These are phyloP conservation scores for Aphanomyces invadans DNA, from an alignment of 352 stramenopile genomes.

Conservation along the genomic window DNA sequence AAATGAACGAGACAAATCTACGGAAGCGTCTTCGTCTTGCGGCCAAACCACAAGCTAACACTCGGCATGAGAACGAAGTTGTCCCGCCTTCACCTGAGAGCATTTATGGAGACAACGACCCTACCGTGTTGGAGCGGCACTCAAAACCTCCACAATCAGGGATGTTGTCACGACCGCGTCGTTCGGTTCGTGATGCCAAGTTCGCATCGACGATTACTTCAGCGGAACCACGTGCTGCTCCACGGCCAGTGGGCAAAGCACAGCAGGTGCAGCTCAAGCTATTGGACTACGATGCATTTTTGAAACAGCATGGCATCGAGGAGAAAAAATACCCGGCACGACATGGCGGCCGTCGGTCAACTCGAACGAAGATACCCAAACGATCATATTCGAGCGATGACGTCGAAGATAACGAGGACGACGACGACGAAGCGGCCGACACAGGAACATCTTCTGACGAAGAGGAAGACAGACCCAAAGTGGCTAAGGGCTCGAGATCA, in stretches of 20 bases:
- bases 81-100: not conserved
- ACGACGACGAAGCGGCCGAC: not conserved
- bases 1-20: slow-evolving; percentile 9
- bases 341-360: not conserved
- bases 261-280: not conserved
- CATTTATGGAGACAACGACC: not conserved
- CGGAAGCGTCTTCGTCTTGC: slow-evolving; percentile 1
- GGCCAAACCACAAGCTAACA: not conserved
- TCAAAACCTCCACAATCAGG: not conserved
- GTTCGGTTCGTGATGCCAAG: not conserved
- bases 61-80: not conserved
- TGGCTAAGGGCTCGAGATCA: not conserved
- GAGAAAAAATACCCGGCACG: not conserved
- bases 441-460: not conserved
- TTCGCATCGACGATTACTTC: too few species aligned
- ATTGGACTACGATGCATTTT: slow-evolving; percentile 8
- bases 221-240: not conserved
- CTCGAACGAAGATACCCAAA: not conserved
- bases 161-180: not conserved
- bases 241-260: not conserved
- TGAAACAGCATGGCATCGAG: slow-evolving; percentile 1
- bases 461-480: not conserved
- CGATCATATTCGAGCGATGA: not conserved
- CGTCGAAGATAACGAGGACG: not conserved
- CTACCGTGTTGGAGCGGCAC: not conserved